Base-by-base conservation (phyloP, 495 filamentous ascomycete species). In the Penicillium arizonense region DNA sequence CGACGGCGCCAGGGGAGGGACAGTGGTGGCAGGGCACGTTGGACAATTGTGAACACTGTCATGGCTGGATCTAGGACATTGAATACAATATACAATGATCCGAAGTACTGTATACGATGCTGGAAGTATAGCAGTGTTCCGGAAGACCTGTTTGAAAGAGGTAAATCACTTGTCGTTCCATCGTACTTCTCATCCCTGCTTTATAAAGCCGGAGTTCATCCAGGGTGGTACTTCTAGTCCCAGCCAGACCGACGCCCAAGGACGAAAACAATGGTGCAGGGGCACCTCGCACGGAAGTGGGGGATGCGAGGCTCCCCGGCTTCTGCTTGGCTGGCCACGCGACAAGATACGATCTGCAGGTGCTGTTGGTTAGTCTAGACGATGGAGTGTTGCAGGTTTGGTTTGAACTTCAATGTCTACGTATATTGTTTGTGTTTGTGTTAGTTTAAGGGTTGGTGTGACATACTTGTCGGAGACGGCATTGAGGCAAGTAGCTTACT, bases 291-390 rank as follows among this genome's bases (percentile, higher is more conserved):
- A 62, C 39, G 30, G 46, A 40, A 52, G 56, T 63, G 56, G 62
- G 51, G 51, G 30, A 38, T 50, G 41, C 45, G 49, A 54, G 53
- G 52, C 53, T 53, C 50, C 40, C 55, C 53, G 30, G 50, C 37
- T 50, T 56, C 37, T 65, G 45, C 52, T 61, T 64, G 57, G 60
- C 46, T 59, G 49, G 43, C 57, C 63, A 64, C 57, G 60, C 63
- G 60, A 54, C 41, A 64, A 20, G 43, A 52, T 34, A 52, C 14
- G 30, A 55, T 50, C 30, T 36, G 50, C 40, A 44, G 50, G 34
- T 50, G 6, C 26, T 3, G 41, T 33, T 61, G 61, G 57, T 59
- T 59, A 61, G 61, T 38, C 44, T 47, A 48, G 56, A 46, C 43
- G 24, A 13, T 30, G 36, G 34, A 28, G 35, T 41, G 20, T 58